Evolutionary conservation across 2,329 filamentous ascomycete species (phyloP).

Genomic region (Domatiomyces catenatus): DNA sequence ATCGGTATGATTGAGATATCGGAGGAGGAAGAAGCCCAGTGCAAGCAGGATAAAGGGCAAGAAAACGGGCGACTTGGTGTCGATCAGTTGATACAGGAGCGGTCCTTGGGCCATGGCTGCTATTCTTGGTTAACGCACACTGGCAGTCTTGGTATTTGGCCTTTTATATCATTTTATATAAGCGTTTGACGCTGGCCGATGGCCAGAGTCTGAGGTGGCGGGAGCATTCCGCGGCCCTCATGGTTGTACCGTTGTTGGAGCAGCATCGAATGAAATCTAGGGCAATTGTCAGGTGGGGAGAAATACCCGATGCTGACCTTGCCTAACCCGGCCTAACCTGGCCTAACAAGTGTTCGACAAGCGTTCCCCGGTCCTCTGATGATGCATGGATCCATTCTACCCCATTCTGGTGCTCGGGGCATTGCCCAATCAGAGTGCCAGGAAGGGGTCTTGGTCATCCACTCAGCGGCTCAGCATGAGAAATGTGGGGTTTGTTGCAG

Average conservation of each 20-base stretch:
- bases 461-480: too few relatives aligned
- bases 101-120: background rate
- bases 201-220: background rate
- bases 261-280: background rate
- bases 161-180: background rate
- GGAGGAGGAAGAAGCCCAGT: conserved; percentile 26
- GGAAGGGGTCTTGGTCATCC: too few relatives aligned
- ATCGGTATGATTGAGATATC: conserved; percentile 37
- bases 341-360: too few relatives aligned
- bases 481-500: too few relatives aligned
- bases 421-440: too few relatives aligned
- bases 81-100: conserved; percentile 5
- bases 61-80: conserved; percentile 10
- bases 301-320: too few relatives aligned
- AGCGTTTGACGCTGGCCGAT: background rate
- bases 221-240: background rate
- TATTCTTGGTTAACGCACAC: background rate
- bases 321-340: too few relatives aligned
- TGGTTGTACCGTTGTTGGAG: background rate
- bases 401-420: too few relatives aligned
- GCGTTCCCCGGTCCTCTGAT: too few relatives aligned
- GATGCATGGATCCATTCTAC: too few relatives aligned
- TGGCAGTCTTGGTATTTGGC: background rate
- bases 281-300: background rate
- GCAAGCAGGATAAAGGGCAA: conserved; percentile 22